phyloP scores from a whole-genome alignment of 2,329 filamentous ascomycete genomes.

The Penicillium griseofulvum region DNA sequence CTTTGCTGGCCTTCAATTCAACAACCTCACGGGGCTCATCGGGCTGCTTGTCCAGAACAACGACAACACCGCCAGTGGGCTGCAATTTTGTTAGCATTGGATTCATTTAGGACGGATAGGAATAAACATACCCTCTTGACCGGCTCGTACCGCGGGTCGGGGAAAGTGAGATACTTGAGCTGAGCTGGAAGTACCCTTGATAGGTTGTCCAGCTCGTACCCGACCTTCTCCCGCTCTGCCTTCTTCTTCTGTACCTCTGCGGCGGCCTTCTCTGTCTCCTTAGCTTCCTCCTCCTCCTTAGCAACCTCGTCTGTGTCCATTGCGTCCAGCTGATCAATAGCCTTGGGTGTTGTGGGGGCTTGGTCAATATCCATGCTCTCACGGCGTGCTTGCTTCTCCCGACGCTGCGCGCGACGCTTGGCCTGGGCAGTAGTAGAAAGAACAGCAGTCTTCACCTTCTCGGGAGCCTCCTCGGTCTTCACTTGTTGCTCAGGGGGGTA shows the following conservation, averaged over 20 bases:
- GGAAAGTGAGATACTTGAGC: conserved; percentile 93
- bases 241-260: conserved; percentile 75
- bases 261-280: conserved; percentile 60
- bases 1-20: conserved; percentile 89
- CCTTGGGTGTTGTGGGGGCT: conserved; percentile 70
- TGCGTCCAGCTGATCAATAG: conserved; percentile 66
- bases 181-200: conserved; percentile 87
- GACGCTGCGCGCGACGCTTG: conserved; percentile 89
- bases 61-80: conserved; percentile 89
- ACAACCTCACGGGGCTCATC: conserved; percentile 75
- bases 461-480: conserved; percentile 88
- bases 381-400: conserved; percentile 81
- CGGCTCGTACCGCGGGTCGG: conserved; percentile 84
- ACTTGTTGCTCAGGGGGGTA: conserved; percentile 96
- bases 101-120: conserved; percentile 1
- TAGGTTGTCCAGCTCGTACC: conserved; percentile 97
- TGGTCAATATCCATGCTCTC: conserved; percentile 96
- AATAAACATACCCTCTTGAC: conserved; percentile 72
- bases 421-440: conserved; percentile 96
- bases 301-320: conserved; percentile 68
- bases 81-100: conserved; percentile 49
- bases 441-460: conserved; percentile 91
- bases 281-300: conserved; percentile 63
- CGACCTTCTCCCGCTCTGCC: conserved; percentile 91
- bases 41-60: conserved; percentile 82